A percentile compares a stretch with the other conserved stretches of the same genome.
phyloP scores from a whole-genome alignment of 2,329 filamentous ascomycete species.

The Scedosporium aurantiacum region DNA sequence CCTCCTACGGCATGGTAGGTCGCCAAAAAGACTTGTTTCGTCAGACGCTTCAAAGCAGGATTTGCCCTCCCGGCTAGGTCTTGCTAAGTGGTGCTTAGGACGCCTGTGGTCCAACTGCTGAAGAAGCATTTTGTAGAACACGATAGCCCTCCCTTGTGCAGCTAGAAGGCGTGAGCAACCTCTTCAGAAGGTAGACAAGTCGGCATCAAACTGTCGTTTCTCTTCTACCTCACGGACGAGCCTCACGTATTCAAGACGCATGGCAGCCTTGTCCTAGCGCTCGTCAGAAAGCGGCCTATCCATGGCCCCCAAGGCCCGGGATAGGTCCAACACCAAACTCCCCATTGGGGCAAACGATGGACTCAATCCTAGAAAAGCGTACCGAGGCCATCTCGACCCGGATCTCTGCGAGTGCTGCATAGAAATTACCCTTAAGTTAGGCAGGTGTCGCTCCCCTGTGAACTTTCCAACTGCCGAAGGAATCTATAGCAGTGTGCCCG shows the following conservation, averaged over 20 bases:
- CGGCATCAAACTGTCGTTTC: neutral
- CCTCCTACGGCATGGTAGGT: no score
- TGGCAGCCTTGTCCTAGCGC: neutral
- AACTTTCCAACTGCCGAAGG: constrained; percentile 12
- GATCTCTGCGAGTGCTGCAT: neutral
- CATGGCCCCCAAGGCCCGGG: constrained; percentile 12
- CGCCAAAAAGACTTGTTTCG: no score
- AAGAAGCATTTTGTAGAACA: neutral
- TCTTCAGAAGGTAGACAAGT: neutral
- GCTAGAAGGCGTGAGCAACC: neutral
- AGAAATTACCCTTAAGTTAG: neutral
- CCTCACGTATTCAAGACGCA: neutral
- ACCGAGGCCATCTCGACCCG: constrained; percentile 12
- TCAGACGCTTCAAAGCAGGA: no score
- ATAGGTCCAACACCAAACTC: constrained; percentile 11
- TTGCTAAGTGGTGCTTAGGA: no score
- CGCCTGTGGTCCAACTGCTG: neutral
- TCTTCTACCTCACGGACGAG: neutral
- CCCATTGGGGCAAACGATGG: constrained; percentile 9
- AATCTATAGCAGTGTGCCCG: constrained; percentile 17
- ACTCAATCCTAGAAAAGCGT: constrained; percentile 14
- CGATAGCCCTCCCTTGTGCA: neutral
- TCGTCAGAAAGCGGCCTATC: neutral
- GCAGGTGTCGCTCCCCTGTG: constrained; percentile 13
- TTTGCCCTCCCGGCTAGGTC: no score